Conservation (phyloP, 257 asterid genomes). For the Phtheirospermum japonicum region DNA sequence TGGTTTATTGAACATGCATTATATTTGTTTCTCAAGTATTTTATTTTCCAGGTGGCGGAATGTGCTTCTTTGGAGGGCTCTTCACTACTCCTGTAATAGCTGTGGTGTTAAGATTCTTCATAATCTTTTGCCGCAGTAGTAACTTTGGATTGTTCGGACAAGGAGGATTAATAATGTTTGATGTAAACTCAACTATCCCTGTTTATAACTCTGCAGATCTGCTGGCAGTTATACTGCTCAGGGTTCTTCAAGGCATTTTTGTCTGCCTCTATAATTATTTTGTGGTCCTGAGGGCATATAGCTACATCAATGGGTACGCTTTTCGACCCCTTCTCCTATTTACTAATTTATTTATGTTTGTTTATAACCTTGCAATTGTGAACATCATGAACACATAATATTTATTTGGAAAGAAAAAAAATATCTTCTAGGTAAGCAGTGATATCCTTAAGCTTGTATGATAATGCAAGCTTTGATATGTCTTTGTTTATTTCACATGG, state of each 20-base stretch:
- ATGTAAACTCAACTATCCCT: constrained; percentile 62
- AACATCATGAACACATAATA: background rate
- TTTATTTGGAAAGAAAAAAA: too few relatives aligned
- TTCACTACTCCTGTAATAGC: constrained; percentile 96
- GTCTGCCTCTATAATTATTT: constrained; percentile 86
- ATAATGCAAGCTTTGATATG: too few relatives aligned
- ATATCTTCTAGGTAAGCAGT: too few relatives aligned
- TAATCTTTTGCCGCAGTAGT: constrained; percentile 64
- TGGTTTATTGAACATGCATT: too few relatives aligned
- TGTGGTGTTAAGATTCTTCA: constrained; percentile 67
- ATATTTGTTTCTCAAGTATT: too few relatives aligned
- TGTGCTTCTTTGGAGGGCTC: constrained; percentile 97
- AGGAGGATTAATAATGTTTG: constrained; percentile 94
- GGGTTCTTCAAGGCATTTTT: constrained; percentile 80
- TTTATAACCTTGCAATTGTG: background rate
- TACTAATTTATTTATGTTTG: constrained; percentile 1
- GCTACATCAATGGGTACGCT: constrained; percentile 84
- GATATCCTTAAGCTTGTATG: too few relatives aligned
- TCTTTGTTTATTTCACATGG: too few relatives aligned
- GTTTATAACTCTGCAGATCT: constrained; percentile 60
- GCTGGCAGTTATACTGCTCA: constrained; percentile 71
- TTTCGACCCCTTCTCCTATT: constrained; percentile 18
- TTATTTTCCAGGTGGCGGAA: constrained; percentile 99
- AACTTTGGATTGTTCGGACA: constrained; percentile 89
- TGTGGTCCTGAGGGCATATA: constrained; percentile 76